Evolutionary conservation across 139 green algal species (phyloP).

Genomic region (Dunaliella primolecta): DNA sequence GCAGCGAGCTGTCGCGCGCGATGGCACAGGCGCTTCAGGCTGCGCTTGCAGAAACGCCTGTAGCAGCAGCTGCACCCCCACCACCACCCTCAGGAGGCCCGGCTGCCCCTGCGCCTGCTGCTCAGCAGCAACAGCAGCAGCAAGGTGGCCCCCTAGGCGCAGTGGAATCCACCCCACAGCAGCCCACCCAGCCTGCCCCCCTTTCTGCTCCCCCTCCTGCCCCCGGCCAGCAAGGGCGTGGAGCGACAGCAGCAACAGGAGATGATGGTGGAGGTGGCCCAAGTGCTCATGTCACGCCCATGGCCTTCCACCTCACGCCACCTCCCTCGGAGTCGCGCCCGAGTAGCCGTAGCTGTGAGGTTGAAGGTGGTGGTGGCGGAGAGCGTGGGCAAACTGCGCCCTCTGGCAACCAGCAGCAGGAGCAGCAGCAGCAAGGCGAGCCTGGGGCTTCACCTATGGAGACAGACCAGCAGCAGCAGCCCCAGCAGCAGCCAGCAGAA

Average conservation of each 20-base stretch:
- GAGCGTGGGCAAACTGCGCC: not conserved
- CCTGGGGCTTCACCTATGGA: not conserved
- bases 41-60: not conserved
- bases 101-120: not conserved
- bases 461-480: not conserved
- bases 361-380: not conserved
- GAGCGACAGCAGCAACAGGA: not conserved
- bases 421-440: not conserved
- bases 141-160: not conserved
- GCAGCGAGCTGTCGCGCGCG: not conserved
- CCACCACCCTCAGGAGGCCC: not conserved
- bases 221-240: not conserved
- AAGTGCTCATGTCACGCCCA: not conserved
- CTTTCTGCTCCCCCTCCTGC: not conserved
- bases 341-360: not conserved
- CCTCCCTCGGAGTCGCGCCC: not conserved
- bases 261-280: too few species aligned
- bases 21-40: not conserved
- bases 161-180: not conserved
- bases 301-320: not conserved
- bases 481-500: constrained; percentile 17
- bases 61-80: not conserved
- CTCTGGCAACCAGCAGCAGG: not conserved
- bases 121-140: not conserved
- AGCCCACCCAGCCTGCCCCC: not conserved